Evolutionary conservation across 176 grass and related monocot species (phyloP), one percentile per base, ranked within the genome.

Genomic region (Musa troglodytarum): DNA sequence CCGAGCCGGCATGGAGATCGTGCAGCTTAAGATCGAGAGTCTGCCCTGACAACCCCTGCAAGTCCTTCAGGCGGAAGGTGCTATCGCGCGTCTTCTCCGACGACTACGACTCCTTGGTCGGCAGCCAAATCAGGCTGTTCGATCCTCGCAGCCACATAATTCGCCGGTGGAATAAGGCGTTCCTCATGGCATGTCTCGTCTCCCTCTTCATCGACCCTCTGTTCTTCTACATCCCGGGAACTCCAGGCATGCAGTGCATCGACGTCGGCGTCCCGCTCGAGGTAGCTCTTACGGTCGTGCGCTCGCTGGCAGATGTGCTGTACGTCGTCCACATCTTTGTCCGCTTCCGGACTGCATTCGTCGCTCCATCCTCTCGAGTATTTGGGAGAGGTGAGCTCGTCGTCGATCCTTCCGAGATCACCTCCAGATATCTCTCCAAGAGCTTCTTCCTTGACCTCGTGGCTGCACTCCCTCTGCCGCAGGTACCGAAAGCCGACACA

Each of bases 201-300:
- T 93, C 95, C 0, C 90, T 98, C 63, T 98, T 98, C 59, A 82
- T 98, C 1, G 95, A 98, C 71, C 95, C 95, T 20, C n/a, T 98
- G 51, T 94, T 98, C 83, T 84, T 94, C 10, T 98, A 91, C 86
- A 72, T 98, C 11, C 89, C 90, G 0, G 86, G 80, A 1, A 98
- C 86, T 1, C 76, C 25, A 73, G 77, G 79, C 52, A 75, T 75
- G 75, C 53, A 29, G 59, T 98, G 95, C 70, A 81, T 91, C 49
- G 82, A 94, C 57, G 82, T 89, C 76, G 71, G 80, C 9, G 67
- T 77, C 54, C 68, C 80, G 12, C 75, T 93, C 3, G 82, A 83
- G 54, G 63, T 86, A 1, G 79, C 72, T 66, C 89, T 98, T 34
- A 91, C 88, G 34, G 72, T 86, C 54, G 50, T 89, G 22, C 88